Conservation (phyloP, 2,329 filamentous ascomycete genomes). For the Ophiostoma sp. region DNA sequence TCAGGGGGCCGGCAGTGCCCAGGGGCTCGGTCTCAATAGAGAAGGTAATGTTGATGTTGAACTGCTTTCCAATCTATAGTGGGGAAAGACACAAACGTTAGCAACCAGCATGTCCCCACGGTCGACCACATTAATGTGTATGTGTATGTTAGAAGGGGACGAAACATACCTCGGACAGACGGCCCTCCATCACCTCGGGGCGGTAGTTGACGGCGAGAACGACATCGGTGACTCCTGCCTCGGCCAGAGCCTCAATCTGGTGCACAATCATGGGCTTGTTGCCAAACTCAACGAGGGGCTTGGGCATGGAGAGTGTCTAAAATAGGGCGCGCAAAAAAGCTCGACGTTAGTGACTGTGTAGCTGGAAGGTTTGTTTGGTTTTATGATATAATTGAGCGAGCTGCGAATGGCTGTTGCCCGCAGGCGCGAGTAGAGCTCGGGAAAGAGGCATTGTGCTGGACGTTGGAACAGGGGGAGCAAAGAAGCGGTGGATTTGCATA, state of each 20-base stretch:
- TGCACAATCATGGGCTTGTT: constrained; percentile 99
- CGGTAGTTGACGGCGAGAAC: constrained; percentile 98
- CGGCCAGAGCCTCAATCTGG: constrained; percentile 92
- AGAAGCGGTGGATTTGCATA: constrained; percentile 50
- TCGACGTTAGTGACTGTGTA: constrained; percentile 22
- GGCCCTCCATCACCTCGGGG: constrained; percentile 94
- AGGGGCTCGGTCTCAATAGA: constrained; percentile 95
- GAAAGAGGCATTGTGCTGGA: background rate
- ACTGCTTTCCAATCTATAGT: constrained; percentile 78
- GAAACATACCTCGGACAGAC: constrained; percentile 77
- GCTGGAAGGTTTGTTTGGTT: background rate
- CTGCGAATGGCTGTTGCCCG: background rate
- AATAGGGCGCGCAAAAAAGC: constrained; percentile 20
- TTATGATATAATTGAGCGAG: background rate
- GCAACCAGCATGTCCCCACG: background rate
- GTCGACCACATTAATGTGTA: background rate
- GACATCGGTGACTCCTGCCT: constrained; percentile 93
- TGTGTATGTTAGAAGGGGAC: too few species aligned
- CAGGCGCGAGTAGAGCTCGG: background rate
- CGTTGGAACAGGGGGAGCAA: background rate
- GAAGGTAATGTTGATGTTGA: constrained; percentile 94
- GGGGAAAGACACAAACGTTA: background rate
- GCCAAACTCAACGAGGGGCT: constrained; percentile 95
- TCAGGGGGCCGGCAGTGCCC: constrained; percentile 91
- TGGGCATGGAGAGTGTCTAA: constrained; percentile 92